These are phyloP conservation scores for Forsythia viridissima DNA, from an alignment of 257 asterid species.

Conservation along the genomic window DNA sequence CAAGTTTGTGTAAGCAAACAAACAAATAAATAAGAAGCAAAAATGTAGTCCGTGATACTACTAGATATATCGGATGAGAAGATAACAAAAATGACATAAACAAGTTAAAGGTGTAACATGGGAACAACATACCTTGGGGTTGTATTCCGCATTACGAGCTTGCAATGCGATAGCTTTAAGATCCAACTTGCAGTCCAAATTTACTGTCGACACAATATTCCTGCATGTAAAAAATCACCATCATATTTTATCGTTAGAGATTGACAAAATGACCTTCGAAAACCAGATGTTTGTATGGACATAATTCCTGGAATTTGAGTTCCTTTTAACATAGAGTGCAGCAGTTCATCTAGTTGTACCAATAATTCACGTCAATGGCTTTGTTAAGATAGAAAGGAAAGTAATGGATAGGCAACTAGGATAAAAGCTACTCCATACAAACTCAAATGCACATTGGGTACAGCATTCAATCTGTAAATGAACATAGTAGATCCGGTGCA, in stretches of 20 bases:
- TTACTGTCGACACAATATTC: constrained; percentile 92
- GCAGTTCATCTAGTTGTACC: background rate
- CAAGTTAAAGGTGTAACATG: background rate
- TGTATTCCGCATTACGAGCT: constrained; percentile 92
- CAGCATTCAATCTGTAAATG: background rate
- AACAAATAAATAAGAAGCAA: background rate
- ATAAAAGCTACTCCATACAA: background rate
- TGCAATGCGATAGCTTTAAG: constrained; percentile 89
- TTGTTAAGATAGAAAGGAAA: background rate
- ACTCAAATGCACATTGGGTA: background rate
- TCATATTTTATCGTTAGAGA: background rate
- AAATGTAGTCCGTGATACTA: background rate
- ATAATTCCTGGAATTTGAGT: background rate
- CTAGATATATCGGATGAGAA: background rate
- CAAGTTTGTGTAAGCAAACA: background rate
- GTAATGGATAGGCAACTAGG: background rate
- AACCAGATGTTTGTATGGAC: background rate
- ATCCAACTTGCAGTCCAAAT: constrained; percentile 87
- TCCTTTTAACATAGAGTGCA: background rate
- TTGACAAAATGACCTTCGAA: background rate
- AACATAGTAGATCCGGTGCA: background rate
- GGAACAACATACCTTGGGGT: constrained; percentile 64
- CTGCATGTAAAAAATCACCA: constrained; percentile 34
- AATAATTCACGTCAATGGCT: background rate
- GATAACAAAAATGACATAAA: background rate